Evolutionary conservation across 495 filamentous ascomycete genomes (phyloP), one percentile per base, ranked within the genome.

Genomic region (Jackrogersella multiformis): DNA sequence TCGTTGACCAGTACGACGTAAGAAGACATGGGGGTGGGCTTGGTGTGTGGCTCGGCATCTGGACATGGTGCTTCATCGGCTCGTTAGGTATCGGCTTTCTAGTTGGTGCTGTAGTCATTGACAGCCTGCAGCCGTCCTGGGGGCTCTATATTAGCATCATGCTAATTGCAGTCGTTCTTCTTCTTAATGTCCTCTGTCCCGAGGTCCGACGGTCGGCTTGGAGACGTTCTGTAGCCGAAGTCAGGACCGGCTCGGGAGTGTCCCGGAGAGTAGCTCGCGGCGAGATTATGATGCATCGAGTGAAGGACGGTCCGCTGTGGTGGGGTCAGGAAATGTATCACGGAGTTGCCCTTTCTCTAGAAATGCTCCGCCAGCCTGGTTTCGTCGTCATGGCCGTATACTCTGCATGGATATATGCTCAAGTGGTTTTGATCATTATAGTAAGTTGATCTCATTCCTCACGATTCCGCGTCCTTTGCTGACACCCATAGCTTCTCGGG

Each of bases 11-110:
- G 45, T 82, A 82, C 53, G 89, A 92, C 69, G 83, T 89, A 26
- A 82, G 89, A 30, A 80, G 89, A 32, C 88, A 90, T 61, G 90
- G 90, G 13, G 89, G 90, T 32, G 90, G 90, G 2, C 87, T 91
- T 76, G 90, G 90, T 3, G 74, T 90, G 13, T 93, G 91, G 90
- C 79, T 93, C 34, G 90, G 91, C 3, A 78, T 92, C 24, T 93
- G 89, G 88, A 86, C 87, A 3, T 93, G 88, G 85, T 88, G 88
- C 68, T 88, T 82, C 61, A 88, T 88, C 53, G 88, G 88, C 7
- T 89, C 86, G 26, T 76, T 91, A 39, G 86, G 87, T 2, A 61
- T 90, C 26, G 91, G 91, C 8, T 92, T 92, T 64, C 63, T 90
- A 32, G 78, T 90, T 56, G 91, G 90, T 9, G 87, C 88, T 24